Evolutionary conservation across 2,329 filamentous ascomycete genomes (phyloP).

Genomic region (Phaeosphaeriaceae sp.): DNA sequence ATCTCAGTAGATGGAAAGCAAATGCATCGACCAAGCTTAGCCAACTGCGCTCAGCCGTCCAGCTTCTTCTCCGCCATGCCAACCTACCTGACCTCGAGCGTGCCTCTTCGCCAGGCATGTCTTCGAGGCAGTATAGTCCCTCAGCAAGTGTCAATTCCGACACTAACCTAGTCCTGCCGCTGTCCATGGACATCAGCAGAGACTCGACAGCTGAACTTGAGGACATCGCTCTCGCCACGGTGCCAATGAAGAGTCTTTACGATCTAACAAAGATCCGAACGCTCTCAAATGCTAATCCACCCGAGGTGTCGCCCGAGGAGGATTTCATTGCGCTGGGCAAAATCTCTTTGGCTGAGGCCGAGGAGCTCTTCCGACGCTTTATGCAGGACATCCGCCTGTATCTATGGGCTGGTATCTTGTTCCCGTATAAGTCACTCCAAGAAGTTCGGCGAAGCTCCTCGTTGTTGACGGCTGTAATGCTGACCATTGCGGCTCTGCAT

Average conservation of each 20-base stretch:
- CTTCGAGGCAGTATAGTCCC: constrained; percentile 10
- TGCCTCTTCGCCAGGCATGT: constrained; percentile 19
- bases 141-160: constrained; percentile 22
- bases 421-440: constrained; percentile 38
- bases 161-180: constrained; percentile 31
- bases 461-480: constrained; percentile 40
- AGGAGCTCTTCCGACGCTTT: constrained; percentile 39
- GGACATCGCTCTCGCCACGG: constrained; percentile 35
- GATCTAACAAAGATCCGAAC: constrained; percentile 44
- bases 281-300: constrained; percentile 34
- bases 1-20: constrained; percentile 37
- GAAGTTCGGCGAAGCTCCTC: constrained; percentile 38
- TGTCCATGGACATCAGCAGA: constrained; percentile 43
- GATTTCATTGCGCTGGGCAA: constrained; percentile 44
- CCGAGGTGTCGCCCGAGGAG: constrained; percentile 32
- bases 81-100: constrained; percentile 33
- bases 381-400: constrained; percentile 40
- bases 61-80: constrained; percentile 34
- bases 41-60: constrained; percentile 36
- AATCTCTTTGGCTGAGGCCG: constrained; percentile 33
- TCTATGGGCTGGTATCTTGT: constrained; percentile 43
- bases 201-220: constrained; percentile 41
- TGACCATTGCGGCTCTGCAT: constrained; percentile 40
- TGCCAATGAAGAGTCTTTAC: constrained; percentile 45
- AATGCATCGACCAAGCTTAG: constrained; percentile 34